Evolutionary conservation across 768 basidiomycete species (phyloP).

Genomic region (Rhodotorula kratochvilovae): DNA sequence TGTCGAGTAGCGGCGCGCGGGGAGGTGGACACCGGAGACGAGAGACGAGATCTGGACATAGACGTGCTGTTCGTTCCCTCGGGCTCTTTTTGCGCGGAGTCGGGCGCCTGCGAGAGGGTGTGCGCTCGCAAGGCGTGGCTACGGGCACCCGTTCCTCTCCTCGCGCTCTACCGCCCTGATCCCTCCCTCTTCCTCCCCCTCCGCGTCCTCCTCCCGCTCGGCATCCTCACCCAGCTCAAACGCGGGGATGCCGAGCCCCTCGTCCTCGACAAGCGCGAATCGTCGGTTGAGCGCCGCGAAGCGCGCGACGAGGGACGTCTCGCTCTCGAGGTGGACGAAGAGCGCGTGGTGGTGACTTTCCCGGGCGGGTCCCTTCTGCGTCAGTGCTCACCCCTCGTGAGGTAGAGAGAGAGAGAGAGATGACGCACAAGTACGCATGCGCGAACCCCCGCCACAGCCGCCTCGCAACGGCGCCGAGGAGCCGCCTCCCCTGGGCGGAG

Average conservation of each 20-base stretch:
- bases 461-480: constrained; percentile 87
- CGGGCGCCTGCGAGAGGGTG: too few relatives aligned
- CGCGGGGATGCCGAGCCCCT: constrained; percentile 27
- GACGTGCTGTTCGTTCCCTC: too few relatives aligned
- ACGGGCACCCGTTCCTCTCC: too few relatives aligned
- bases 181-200: neutral
- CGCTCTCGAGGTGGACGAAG: constrained; percentile 39
- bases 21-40: too few relatives aligned
- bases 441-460: constrained; percentile 91
- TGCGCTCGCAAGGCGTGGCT: too few relatives aligned
- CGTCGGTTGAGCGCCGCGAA: constrained; percentile 45
- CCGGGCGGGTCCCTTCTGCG: neutral
- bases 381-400: too few relatives aligned
- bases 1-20: too few relatives aligned
- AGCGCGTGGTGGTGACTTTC: constrained; percentile 7
- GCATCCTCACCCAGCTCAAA: constrained; percentile 8
- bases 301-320: constrained; percentile 47
- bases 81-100: too few relatives aligned
- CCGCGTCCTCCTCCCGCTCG: neutral
- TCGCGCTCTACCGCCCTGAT: neutral
- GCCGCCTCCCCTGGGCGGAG: constrained; percentile 53
- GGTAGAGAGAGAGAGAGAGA: constrained; percentile 67
- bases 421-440: constrained; percentile 69
- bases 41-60: neutral
- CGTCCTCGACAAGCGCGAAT: constrained; percentile 43